phyloP scores from a whole-genome alignment of 768 basidiomycete genomes.

The Lactifluus volemus region DNA sequence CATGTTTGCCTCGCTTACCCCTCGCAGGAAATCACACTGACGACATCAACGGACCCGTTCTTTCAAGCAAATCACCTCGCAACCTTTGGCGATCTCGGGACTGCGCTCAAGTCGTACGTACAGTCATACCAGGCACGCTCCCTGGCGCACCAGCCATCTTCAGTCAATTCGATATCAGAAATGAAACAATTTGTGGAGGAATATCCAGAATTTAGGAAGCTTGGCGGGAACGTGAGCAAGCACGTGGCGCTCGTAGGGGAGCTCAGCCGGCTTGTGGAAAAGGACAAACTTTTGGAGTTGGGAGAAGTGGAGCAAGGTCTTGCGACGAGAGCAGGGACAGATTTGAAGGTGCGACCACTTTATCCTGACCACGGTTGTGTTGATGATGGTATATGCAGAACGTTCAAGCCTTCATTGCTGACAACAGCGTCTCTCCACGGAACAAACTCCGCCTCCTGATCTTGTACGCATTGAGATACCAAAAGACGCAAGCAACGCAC shows the following conservation, averaged over 20 bases:
- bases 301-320: conserved; percentile 96
- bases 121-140: conserved; percentile 85
- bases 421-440: conserved; percentile 56
- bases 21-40: conserved; percentile 83
- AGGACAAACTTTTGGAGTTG: conserved; percentile 78
- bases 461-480: conserved; percentile 89
- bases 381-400: conserved; percentile 36
- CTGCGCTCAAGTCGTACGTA: conserved; percentile 85
- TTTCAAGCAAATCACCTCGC: conserved; percentile 84
- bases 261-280: conserved; percentile 80
- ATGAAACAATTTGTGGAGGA: conserved; percentile 99
- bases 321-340: conserved; percentile 84
- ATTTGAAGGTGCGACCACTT: conserved; percentile 56
- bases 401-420: conserved; percentile 71
- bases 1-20: conserved; percentile 6
- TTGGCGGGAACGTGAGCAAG: conserved; percentile 98
- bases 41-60: conserved; percentile 86
- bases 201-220: conserved; percentile 93
- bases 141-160: conserved; percentile 61
- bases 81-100: conserved; percentile 95
- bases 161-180: conserved; percentile 89
- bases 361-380: background rate
- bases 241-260: conserved; percentile 97
- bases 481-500: conserved; percentile 77
- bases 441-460: conserved; percentile 89